Conservation (phyloP, 371 early-diverging fungal genomes). For the Batrachochytrium dendrobatidis region DNA sequence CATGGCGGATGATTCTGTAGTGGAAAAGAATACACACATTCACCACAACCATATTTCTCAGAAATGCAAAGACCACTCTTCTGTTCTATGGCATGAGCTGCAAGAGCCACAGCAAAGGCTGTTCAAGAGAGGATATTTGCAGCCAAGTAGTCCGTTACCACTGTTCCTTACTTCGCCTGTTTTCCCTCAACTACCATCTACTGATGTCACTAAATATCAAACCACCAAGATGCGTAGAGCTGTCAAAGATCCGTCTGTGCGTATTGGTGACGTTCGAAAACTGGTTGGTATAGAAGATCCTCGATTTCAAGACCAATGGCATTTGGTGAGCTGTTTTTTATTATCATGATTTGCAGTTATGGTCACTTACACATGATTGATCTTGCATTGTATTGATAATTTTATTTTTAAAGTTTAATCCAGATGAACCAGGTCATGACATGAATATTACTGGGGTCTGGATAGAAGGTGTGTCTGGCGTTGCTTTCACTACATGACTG, state of each 20-base stretch:
- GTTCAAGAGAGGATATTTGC: conserved; percentile 14
- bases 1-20: too few relatives aligned
- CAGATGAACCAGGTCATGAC: conserved; percentile 60
- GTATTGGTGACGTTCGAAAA: conserved; percentile 9
- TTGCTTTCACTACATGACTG: neutral
- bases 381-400: neutral
- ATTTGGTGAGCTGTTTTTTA: conserved; percentile 61
- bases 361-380: neutral
- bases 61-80: too few relatives aligned
- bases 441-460: conserved; percentile 90
- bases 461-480: conserved; percentile 54
- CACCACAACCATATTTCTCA: too few relatives aligned
- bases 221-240: conserved; percentile 3
- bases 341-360: neutral
- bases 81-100: conserved; percentile 24
- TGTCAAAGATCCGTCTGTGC: conserved; percentile 11
- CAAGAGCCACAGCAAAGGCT: conserved; percentile 32
- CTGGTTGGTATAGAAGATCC: conserved; percentile 59
- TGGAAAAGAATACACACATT: too few relatives aligned
- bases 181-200: too few relatives aligned
- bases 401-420: conserved; percentile 61
- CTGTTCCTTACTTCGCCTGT: too few relatives aligned
- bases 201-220: too few relatives aligned
- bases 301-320: conserved; percentile 76
- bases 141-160: neutral